A percentile compares a stretch with the other conserved stretches of the same genome.
Conservation (phyloP, 352 stramenopile genomes). For the Globisporangium sylvaticum region DNA sequence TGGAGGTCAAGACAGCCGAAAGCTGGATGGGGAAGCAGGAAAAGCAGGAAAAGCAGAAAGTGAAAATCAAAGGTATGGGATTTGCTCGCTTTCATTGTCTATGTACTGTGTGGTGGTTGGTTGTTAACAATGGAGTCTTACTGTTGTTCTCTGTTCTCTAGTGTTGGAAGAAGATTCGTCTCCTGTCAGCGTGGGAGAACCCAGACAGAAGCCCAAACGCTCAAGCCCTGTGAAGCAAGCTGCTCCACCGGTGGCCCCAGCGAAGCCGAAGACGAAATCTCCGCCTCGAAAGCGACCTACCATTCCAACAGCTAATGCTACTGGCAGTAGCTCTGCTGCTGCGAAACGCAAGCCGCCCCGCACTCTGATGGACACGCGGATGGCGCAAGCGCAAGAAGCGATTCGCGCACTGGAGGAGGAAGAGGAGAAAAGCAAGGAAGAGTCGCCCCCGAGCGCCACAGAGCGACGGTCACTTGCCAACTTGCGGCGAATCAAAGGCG, state of each 20-base stretch:
- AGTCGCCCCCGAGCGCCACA: not conserved
- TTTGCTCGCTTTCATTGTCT: not conserved
- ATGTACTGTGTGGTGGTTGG: not conserved
- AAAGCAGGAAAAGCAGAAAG: not conserved
- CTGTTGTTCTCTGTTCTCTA: not conserved
- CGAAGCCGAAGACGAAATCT: not conserved
- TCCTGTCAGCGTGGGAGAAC: not conserved
- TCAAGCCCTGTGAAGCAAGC: not conserved
- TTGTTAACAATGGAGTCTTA: not conserved
- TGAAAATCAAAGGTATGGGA: not conserved
- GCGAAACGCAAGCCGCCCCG: slow-evolving; percentile 8
- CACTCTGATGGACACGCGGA: slow-evolving; percentile 16
- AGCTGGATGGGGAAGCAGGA: not conserved
- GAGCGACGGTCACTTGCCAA: not conserved
- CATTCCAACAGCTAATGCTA: not conserved
- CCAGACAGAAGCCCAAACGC: not conserved
- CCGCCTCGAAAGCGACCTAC: not conserved
- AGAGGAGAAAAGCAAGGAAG: slow-evolving; percentile 1
- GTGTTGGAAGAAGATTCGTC: not conserved
- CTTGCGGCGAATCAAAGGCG: not conserved
- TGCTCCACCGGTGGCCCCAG: not conserved
- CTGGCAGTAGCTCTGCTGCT: not conserved
- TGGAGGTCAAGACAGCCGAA: not conserved
- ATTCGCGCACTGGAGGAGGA: slow-evolving; percentile 2
- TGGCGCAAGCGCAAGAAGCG: slow-evolving; percentile 17